Base-by-base conservation (phyloP, 768 basidiomycete species). In the Cubamyces sp. region DNA sequence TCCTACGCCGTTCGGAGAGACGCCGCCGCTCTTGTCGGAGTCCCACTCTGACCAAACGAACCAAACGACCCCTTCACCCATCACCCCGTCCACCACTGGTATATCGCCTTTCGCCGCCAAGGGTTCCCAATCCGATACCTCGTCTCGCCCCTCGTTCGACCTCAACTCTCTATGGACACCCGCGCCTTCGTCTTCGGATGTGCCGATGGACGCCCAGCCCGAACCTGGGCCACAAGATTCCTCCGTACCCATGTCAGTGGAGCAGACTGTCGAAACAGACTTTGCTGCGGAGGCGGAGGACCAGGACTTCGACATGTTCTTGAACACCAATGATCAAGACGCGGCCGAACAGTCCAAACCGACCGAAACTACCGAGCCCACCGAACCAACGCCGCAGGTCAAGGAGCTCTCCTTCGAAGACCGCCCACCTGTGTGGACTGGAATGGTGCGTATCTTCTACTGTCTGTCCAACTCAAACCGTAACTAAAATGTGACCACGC, bases 261-360 rank as follows among this genome's bases (percentile, higher is more conserved):
- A 56, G 16, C 56, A 40, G 30, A 6, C 49, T 4, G 65, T 84
- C 82, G 68, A 74, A 75, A 42, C 80, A 78, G 37, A 70, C 30
- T 15, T 55, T 5, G 61, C 45, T 39, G 64, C 49, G 66, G 83
- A 81, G 62, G 81, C 87, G 11, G 85, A 87, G 55, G 92, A 93
- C 74, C 84, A 86, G 64, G 92, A 93, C 72, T 93, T 95, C 68
- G 92, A 94, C 67, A 90, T 93, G 86, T 88, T 93, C 69, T 75
- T 95, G 41, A 84, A 86, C 60, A 85, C 90, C 60, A 84, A 87
- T 62, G 82, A 84, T 16, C 73, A 79, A 28, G 78, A 81, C 1
- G 50, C 67, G 47, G 16, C 37, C 30, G 57, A 46, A 3, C 45
- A 50, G 18, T 21, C 49, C 23, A 39, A 49, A 5, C 40, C 54